A percentile compares a stretch with the other conserved stretches of the same genome.
Conservation (phyloP, 2,329 filamentous ascomycete species). For the Trematosphaeria pertusa region DNA sequence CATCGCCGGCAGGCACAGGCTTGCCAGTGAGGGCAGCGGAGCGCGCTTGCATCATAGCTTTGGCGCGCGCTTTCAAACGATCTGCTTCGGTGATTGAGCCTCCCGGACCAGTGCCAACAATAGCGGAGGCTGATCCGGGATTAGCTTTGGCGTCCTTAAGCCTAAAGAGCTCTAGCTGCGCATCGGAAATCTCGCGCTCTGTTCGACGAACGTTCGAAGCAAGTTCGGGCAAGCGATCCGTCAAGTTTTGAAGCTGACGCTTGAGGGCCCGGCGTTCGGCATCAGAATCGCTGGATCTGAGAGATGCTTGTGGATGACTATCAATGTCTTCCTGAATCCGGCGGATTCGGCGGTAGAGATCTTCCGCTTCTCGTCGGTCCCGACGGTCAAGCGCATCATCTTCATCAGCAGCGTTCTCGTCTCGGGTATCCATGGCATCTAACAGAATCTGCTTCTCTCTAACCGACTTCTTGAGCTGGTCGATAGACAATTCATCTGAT, state of each 20-base stretch:
- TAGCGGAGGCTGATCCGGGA: constrained; percentile 77
- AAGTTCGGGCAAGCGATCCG: constrained; percentile 88
- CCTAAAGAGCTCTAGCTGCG: constrained; percentile 89
- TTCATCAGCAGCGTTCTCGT: constrained; percentile 87
- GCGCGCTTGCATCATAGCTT: constrained; percentile 98
- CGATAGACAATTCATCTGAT: constrained; percentile 82
- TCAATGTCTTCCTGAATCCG: constrained; percentile 95
- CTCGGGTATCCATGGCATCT: constrained; percentile 95
- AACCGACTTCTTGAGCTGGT: constrained; percentile 91
- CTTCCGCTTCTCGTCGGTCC: constrained; percentile 90
- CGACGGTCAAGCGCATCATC: constrained; percentile 90
- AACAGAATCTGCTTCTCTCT: constrained; percentile 92
- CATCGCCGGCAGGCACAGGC: constrained; percentile 72
- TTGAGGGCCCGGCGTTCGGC: constrained; percentile 86
- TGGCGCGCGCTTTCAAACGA: constrained; percentile 90
- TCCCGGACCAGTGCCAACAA: constrained; percentile 92
- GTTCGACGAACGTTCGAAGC: constrained; percentile 90
- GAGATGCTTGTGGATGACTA: constrained; percentile 78
- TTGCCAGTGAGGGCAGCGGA: constrained; percentile 90
- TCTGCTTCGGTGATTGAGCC: constrained; percentile 92
- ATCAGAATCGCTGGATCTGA: constrained; percentile 72
- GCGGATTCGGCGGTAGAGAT: constrained; percentile 89
- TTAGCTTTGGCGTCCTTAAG: constrained; percentile 92
- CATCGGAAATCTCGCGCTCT: constrained; percentile 91
- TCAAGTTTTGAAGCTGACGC: constrained; percentile 85